Percentiles rank a stretch among this genome's conserved stretches.
Conservation (phyloP, 176 grass and related monocot genomes). For the Oryza officinalis region DNA sequence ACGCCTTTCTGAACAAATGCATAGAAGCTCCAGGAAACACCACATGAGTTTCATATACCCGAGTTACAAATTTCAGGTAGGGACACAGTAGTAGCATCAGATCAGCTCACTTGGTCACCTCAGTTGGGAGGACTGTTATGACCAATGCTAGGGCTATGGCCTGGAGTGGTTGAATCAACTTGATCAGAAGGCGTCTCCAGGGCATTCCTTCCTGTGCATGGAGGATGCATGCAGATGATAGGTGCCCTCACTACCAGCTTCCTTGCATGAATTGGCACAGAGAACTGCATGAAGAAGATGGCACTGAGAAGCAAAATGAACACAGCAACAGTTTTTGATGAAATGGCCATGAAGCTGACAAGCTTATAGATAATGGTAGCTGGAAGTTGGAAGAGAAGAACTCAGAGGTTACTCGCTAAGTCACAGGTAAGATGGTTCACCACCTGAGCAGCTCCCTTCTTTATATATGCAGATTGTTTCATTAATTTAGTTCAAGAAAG, state of each 20-base stretch:
- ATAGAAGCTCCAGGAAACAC: slow-evolving; percentile 25
- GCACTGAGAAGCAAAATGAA: slow-evolving; percentile 38
- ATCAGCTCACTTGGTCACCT: slow-evolving; percentile 34
- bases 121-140: slow-evolving; percentile 45
- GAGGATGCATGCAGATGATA: background rate
- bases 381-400: slow-evolving; percentile 27
- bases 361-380: background rate
- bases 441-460: slow-evolving; percentile 39
- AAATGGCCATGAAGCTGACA: slow-evolving; percentile 47
- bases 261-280: slow-evolving; percentile 44
- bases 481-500: slow-evolving; percentile 44
- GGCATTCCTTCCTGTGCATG: slow-evolving; percentile 5
- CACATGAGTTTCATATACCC: slow-evolving; percentile 7
- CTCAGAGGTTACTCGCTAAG: slow-evolving; percentile 22
- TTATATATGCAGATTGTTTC: slow-evolving; percentile 50
- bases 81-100: background rate
- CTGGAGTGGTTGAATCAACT: slow-evolving; percentile 38
- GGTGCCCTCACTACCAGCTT: slow-evolving; percentile 35
- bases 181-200: background rate
- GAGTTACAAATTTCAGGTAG: background rate
- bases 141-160: slow-evolving; percentile 63
- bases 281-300: slow-evolving; percentile 49
- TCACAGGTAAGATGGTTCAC: slow-evolving; percentile 30
- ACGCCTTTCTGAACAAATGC: slow-evolving; percentile 20
- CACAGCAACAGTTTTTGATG: background rate